Evolutionary conservation across 2,329 filamentous ascomycete species (phyloP), one percentile per base, ranked within the genome.

Genomic region (Diaporthe longicolla): DNA sequence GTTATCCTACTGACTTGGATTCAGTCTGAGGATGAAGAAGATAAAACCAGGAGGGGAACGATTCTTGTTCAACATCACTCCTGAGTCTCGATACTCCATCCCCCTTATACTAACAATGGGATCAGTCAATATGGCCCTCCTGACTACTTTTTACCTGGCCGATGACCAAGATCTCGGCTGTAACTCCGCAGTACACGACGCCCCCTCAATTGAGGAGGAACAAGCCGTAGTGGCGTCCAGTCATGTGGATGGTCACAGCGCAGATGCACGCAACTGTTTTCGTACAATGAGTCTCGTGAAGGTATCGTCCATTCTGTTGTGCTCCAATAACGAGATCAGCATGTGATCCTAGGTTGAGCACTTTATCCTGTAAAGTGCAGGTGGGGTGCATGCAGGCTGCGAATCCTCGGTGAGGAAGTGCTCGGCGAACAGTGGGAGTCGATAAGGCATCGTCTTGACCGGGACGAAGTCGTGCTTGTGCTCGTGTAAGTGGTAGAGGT

Each of bases 211-310:
- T 52, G 32, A 50, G 21, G 29, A 37, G 21, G 29, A 52, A 21
- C 13, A 52, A 52, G 1, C 45, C 21, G 21, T 52, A 17, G 63
- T 66, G 63, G 63, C 63, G 63, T 66, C 63, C 63, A 52, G 63
- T 66, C 17, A 66, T 52, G 21, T 24, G n/a, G 45, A 26, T 21
- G 21, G 63, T n/a, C 45, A 52, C 32, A 32, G 29, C 50, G 63
- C 63, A 66, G 63, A 66, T 52, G 63, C 45, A 66, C 8, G 32
- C 63, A 11, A 13, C 29, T 10, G 5, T 21, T 26, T 52, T n/a
- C n/a, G 29, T 52, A 19, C 13, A 19, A 10, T 0, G 19, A 21
- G 13, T 37, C 19, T 10, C 24, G 10, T 19, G 1, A 9, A 15
- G 13, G 35, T 21, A 19, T 19, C 4, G 4, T 8, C 15, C 1